Conservation (phyloP, 163 green algal species). For the Scenedesmus sp. region DNA sequence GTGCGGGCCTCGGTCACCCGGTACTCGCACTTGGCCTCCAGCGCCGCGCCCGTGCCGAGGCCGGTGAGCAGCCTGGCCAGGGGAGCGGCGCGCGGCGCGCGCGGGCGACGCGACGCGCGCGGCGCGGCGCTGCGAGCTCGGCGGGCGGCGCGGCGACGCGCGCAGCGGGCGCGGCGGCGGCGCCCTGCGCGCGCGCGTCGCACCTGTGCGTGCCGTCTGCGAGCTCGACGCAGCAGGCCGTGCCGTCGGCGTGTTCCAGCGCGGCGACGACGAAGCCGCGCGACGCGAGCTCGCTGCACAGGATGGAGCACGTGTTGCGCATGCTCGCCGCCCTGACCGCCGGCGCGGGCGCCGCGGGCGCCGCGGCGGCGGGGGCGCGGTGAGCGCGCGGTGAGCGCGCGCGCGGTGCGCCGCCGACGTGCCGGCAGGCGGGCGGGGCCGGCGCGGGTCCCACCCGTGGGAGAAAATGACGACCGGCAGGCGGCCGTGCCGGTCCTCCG, state of each 20-base stretch:
- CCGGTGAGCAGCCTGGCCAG: constrained; percentile 40
- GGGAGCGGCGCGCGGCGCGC: background rate
- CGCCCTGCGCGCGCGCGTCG: background rate
- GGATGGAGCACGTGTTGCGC: constrained; percentile 43
- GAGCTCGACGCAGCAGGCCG: background rate
- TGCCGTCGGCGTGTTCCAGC: background rate
- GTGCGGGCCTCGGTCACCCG: constrained; percentile 28
- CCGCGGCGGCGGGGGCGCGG: too few relatives aligned
- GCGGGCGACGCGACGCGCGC: background rate
- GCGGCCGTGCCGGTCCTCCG: background rate
- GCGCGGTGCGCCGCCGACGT: background rate
- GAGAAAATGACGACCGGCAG: constrained; percentile 40
- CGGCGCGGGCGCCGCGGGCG: background rate
- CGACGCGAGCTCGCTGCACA: constrained; percentile 41
- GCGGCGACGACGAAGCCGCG: constrained; percentile 38
- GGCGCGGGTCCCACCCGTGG: constrained; percentile 25
- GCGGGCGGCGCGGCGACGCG: background rate
- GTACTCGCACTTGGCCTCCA: constrained; percentile 47
- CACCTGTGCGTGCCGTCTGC: background rate
- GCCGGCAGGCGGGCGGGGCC: background rate
- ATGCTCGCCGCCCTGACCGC: constrained; percentile 39
- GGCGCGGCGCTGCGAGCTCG: background rate
- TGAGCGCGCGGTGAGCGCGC: too few relatives aligned
- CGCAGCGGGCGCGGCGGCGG: background rate
- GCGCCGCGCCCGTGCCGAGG: constrained; percentile 25